Percentiles rank a stretch among this genome's conserved stretches.
Evolutionary conservation across 305 asterid species (phyloP).

Genomic region (Solanum aculeatissimum): DNA sequence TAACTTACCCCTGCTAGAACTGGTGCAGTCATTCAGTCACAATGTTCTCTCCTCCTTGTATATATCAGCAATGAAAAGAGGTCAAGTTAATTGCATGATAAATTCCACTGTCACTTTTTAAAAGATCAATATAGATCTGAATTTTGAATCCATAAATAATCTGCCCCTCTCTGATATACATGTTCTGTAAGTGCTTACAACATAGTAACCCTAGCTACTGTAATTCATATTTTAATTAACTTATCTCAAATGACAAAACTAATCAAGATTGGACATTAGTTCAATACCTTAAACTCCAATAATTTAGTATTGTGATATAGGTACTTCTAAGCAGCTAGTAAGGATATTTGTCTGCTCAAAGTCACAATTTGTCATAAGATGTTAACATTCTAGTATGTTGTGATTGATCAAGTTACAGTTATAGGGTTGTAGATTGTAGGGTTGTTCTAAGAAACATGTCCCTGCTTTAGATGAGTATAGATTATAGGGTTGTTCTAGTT

Average conservation of each 20-base stretch:
- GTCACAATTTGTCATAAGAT: neutral
- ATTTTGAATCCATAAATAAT: neutral
- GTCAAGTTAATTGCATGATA: neutral
- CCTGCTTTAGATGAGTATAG: neutral
- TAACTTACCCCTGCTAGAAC: neutral
- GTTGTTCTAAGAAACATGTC: neutral
- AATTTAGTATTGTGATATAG: neutral
- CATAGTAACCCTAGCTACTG: neutral
- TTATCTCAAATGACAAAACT: neutral
- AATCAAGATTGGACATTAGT: neutral
- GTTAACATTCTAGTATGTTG: neutral
- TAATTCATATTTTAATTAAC: neutral
- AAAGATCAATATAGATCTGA: neutral
- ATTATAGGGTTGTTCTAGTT: neutral
- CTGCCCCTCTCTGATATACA: neutral
- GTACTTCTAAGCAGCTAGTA: neutral
- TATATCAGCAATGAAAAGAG: neutral
- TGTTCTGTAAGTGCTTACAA: neutral
- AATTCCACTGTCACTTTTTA: neutral
- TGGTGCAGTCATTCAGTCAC: neutral
- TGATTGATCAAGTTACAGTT: neutral
- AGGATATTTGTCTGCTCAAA: neutral
- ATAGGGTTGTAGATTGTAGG: neutral
- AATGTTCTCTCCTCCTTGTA: neutral
- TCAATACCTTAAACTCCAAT: neutral